Conservation (phyloP, 2,329 filamentous ascomycete genomes). For the Talaromyces sp. region DNA sequence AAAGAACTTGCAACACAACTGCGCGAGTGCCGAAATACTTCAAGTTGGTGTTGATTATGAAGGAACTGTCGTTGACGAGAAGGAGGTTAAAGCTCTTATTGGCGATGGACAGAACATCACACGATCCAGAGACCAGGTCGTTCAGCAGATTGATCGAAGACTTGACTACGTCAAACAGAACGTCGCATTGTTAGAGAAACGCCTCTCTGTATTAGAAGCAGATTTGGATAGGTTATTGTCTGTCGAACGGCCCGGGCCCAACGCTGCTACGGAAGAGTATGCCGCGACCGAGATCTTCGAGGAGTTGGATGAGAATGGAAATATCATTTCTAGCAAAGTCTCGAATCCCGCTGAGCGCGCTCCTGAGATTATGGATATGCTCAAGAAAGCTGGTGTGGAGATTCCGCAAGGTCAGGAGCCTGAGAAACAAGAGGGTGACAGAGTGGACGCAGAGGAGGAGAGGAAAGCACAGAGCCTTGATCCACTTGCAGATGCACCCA, state of each 20-base stretch:
- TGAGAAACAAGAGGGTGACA: not conserved
- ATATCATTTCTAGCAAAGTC: slow-evolving; percentile 65
- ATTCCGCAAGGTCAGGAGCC: not conserved
- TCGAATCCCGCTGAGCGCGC: slow-evolving; percentile 64
- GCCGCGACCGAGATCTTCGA: slow-evolving; percentile 89
- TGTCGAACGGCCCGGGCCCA: slow-evolving; percentile 52
- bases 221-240: slow-evolving; percentile 61
- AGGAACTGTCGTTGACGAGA: slow-evolving; percentile 39
- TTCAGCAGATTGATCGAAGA: slow-evolving; percentile 64
- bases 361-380: slow-evolving; percentile 62
- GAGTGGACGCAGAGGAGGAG: not conserved
- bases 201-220: slow-evolving; percentile 60
- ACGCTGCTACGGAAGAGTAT: slow-evolving; percentile 53
- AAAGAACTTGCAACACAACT: slow-evolving; percentile 47
- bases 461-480: not conserved
- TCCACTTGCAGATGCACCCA: not conserved
- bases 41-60: slow-evolving; percentile 42
- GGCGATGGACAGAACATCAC: slow-evolving; percentile 39
- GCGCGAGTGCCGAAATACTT: slow-evolving; percentile 52
- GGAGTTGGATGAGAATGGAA: slow-evolving; percentile 83
- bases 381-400: slow-evolving; percentile 68
- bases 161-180: slow-evolving; percentile 89
- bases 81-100: slow-evolving; percentile 54
- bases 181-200: slow-evolving; percentile 66
- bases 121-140: slow-evolving; percentile 58